phyloP scores from a whole-genome alignment of 805 yeast species.

The Lipomyces anomalus region DNA sequence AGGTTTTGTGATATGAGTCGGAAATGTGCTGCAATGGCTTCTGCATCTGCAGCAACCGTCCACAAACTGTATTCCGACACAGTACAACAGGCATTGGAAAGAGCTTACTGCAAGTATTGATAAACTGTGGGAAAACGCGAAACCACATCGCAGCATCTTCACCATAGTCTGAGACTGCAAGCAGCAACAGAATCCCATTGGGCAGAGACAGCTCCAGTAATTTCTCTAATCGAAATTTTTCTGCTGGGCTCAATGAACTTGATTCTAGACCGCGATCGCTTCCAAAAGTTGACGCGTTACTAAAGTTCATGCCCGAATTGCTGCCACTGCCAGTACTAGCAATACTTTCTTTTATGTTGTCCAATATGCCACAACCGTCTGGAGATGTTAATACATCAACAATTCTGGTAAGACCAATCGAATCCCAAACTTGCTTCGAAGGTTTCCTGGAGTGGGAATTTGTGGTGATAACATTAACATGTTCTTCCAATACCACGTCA shows the following conservation, averaged over 20 bases:
- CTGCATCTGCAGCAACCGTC: constrained; percentile 73
- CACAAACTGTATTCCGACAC: constrained; percentile 85
- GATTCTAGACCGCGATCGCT: neutral
- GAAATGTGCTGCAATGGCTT: constrained; percentile 32
- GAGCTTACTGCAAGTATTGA: constrained; percentile 63
- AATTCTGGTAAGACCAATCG: constrained; percentile 28
- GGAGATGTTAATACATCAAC: constrained; percentile 69
- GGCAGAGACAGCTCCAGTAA: constrained; percentile 36
- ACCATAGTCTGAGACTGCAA: constrained; percentile 90
- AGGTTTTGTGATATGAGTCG: constrained; percentile 20
- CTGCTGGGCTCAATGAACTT: constrained; percentile 51
- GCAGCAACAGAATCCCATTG: constrained; percentile 60
- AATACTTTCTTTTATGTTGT: no score
- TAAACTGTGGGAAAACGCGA: constrained; percentile 69
- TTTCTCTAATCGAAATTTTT: constrained; percentile 62
- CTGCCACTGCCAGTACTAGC: no score
- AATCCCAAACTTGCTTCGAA: constrained; percentile 4
- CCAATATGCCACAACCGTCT: constrained; percentile 60
- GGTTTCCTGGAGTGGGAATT: constrained; percentile 21
- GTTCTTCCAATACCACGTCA: constrained; percentile 71
- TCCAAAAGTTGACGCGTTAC: neutral
- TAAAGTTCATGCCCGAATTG: no score
- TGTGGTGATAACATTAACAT: constrained; percentile 29
- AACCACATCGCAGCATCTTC: constrained; percentile 97
- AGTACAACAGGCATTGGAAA: constrained; percentile 94